Conservation (phyloP, 1,139 yeast species). For the Hemisphaericaspora xylofermentans region DNA sequence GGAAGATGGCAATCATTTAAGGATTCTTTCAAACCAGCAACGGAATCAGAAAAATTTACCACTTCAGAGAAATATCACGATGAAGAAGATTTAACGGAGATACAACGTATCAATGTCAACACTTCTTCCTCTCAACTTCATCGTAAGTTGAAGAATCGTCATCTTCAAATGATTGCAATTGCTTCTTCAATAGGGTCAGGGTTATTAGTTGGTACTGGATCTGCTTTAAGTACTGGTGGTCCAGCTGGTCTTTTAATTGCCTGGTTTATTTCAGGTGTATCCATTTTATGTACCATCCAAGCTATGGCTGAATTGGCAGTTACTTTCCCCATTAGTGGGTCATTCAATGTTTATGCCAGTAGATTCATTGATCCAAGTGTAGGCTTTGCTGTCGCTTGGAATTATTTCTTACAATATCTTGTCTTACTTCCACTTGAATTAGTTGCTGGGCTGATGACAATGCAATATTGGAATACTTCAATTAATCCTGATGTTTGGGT, state of each 20-base stretch:
- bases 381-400: conserved; percentile 47
- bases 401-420: conserved; percentile 40
- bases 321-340: conserved; percentile 42
- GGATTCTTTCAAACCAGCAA: conserved; percentile 39
- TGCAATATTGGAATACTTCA: conserved; percentile 39
- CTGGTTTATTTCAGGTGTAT: conserved; percentile 31
- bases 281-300: conserved; percentile 36
- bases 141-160: conserved; percentile 35
- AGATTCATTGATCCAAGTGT: conserved; percentile 43
- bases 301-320: conserved; percentile 42
- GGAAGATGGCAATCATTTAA: conserved; percentile 39
- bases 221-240: conserved; percentile 53
- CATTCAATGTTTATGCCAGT: conserved; percentile 40
- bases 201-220: conserved; percentile 32
- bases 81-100: conserved; percentile 22
- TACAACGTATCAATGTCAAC: conserved; percentile 35
- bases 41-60: conserved; percentile 18
- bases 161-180: conserved; percentile 66
- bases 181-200: conserved; percentile 79
- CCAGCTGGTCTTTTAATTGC: conserved; percentile 67
- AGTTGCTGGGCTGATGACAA: conserved; percentile 42
- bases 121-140: conserved; percentile 40
- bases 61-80: conserved; percentile 9
- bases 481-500: conserved; percentile 45
- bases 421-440: conserved; percentile 34